Base-by-base conservation (phyloP, 306 rosid genomes). In the Dalbergia oliveri region DNA sequence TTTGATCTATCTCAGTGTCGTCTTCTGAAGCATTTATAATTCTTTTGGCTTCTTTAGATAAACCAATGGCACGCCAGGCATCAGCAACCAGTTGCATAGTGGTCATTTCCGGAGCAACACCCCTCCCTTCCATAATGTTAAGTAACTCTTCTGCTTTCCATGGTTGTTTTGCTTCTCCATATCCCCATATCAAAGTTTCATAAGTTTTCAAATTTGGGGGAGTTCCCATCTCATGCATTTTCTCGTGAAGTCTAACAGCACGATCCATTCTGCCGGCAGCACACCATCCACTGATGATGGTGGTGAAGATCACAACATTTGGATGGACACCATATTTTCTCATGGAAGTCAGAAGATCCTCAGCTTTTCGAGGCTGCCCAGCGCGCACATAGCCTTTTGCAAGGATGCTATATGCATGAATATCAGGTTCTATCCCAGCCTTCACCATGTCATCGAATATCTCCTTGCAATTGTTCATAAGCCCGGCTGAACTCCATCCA, bases 141-240 rank as follows among this genome's bases (percentile, higher is more conserved):
- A 95, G 90, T 63, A 95, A 67, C 64, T 91, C 98, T 88, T 95
- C 99, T 44, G 97, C 96, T 86, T 87, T 88, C 97, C 93, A 84
- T 6, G 99, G 99, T 49, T 90, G 99, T 78, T 86, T 93, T 78
- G 92, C 98, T 79, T 94, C 97, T 81, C 97, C 97, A 69, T 88
- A 95, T 51, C 99, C 99, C 99, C 99, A 95, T 63, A 95, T 88
- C 72, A 95, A 77, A n/a, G 98, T 95, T 84, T 95, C 99, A 64
- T 88, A 95, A 66, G 98, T 93, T 81, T 88, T 95, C 81, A 90
- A 78, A 84, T 90, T 95, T 5, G 97, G 85, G 50, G 89, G 26
- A 43, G 86, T 79, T 67, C 86, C 91, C 83, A 86, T 87, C 61
- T 78, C 78, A 41, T 87, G 77, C 99, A 95, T 93, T 83, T 73